Evolutionary conservation across 768 basidiomycete species (phyloP).

Genomic region (Erythrobasidium yunnanense): DNA sequence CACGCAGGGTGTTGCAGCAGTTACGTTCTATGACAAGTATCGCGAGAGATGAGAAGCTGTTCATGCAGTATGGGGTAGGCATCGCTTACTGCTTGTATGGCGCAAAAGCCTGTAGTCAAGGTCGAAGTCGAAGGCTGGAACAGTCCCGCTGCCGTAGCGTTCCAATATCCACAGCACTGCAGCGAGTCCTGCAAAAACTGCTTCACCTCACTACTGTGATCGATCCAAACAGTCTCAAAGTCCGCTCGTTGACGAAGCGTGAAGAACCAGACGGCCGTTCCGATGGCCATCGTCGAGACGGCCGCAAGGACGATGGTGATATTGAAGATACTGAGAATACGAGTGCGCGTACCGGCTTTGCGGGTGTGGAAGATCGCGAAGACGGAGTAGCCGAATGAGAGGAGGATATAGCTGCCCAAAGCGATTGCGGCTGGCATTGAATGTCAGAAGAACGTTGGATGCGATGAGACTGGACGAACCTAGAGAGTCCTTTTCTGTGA

Average conservation of each 20-base stretch:
- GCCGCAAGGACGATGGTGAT: slow-evolving; percentile 16
- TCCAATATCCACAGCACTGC: slow-evolving; percentile 26
- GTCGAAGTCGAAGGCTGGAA: no score
- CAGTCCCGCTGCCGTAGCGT: neutral
- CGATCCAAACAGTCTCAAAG: slow-evolving; percentile 11
- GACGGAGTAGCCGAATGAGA: neutral
- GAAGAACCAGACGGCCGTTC: slow-evolving; percentile 30
- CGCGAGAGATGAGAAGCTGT: neutral
- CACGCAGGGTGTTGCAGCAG: slow-evolving; percentile 7
- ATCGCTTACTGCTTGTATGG: neutral
- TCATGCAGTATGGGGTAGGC: neutral
- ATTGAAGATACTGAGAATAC: slow-evolving; percentile 4
- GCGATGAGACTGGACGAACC: neutral
- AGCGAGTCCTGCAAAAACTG: slow-evolving; percentile 30
- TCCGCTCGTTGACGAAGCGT: slow-evolving; percentile 14
- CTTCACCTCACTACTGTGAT: neutral
- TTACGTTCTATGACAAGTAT: neutral
- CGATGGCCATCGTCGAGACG: slow-evolving; percentile 1
- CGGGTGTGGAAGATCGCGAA: neutral
- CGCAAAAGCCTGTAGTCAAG: slow-evolving; percentile 23
- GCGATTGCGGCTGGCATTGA: neutral
- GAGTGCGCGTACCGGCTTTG: neutral
- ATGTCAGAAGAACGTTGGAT: neutral
- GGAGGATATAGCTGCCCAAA: neutral
- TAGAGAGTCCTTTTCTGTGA: neutral